These are phyloP conservation scores for Sechiopsis laciniata DNA, from an alignment of 306 rosid genomes.

Conservation along the genomic window DNA sequence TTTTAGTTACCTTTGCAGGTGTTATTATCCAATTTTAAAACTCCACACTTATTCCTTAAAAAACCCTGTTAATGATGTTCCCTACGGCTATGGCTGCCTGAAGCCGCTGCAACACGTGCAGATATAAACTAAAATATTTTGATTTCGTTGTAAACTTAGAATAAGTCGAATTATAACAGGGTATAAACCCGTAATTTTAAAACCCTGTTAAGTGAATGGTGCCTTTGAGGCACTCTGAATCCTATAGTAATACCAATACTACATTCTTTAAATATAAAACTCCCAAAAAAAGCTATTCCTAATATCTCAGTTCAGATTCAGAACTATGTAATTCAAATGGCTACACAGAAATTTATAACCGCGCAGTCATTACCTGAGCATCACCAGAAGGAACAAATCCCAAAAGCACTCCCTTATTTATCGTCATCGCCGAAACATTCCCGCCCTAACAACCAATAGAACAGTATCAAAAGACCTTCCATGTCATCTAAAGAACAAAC, in stretches of 20 bases:
- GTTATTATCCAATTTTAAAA: not conserved
- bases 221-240: not conserved
- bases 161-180: not conserved
- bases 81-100: not conserved
- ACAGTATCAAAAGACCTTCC: conserved; percentile 14
- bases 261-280: not conserved
- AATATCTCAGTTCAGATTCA: not conserved
- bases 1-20: not conserved
- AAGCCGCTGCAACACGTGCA: not conserved
- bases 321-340: not conserved
- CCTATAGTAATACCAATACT: not conserved
- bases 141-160: not conserved
- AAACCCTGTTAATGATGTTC: conserved; percentile 1
- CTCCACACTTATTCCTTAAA: not conserved
- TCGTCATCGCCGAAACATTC: conserved; percentile 76
- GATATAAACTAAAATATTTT: not conserved
- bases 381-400: conserved; percentile 77
- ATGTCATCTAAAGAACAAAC: too few species aligned
- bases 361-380: conserved; percentile 37
- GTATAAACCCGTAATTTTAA: not conserved
- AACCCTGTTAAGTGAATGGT: not conserved
- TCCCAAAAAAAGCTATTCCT: not conserved
- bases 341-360: not conserved
- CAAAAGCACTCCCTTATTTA: conserved; percentile 74
- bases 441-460: conserved; percentile 55